These are phyloP conservation scores for Geoglossum glabrum DNA, from an alignment of 495 filamentous ascomycete genomes.

Conservation along the genomic window DNA sequence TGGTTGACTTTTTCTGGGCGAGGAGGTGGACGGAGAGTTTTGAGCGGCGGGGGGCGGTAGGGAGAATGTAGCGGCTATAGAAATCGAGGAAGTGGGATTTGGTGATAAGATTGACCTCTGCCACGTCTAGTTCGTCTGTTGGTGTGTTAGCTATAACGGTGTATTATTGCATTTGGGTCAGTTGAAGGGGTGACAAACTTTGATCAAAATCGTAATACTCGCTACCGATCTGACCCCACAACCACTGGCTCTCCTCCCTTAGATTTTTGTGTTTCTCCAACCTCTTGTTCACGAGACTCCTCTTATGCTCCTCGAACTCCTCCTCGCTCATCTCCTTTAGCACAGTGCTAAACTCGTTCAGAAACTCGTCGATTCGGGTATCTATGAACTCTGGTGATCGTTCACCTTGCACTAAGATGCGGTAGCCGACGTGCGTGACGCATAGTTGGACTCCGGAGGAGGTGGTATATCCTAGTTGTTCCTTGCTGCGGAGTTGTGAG, in stretches of 20 bases:
- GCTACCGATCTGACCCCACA: slow-evolving; percentile 70
- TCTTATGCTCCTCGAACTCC: slow-evolving; percentile 80
- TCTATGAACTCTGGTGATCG: slow-evolving; percentile 66
- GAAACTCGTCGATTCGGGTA: slow-evolving; percentile 65
- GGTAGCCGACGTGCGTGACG: slow-evolving; percentile 57
- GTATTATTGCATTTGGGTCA: background rate
- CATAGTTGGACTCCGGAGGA: slow-evolving; percentile 55
- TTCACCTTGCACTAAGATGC: slow-evolving; percentile 89
- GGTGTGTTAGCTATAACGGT: slow-evolving; percentile 8
- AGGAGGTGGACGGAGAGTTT: slow-evolving; percentile 70
- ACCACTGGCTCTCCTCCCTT: slow-evolving; percentile 56
- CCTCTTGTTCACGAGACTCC: slow-evolving; percentile 70
- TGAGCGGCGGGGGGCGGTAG: slow-evolving; percentile 47
- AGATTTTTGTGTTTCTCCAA: slow-evolving; percentile 89
- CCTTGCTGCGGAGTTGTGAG: slow-evolving; percentile 83
- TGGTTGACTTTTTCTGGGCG: slow-evolving; percentile 38
- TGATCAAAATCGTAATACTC: slow-evolving; percentile 80
- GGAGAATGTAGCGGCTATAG: slow-evolving; percentile 56
- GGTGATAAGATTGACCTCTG: slow-evolving; percentile 47
- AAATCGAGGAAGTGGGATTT: slow-evolving; percentile 65
- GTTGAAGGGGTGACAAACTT: slow-evolving; percentile 26
- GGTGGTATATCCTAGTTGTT: slow-evolving; percentile 92
- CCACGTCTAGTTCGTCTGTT: slow-evolving; percentile 57
- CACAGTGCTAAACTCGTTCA: slow-evolving; percentile 38
- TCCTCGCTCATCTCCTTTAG: slow-evolving; percentile 59